Base-by-base conservation (phyloP, 2,329 filamentous ascomycete genomes). In the Colletotrichum spaethianum region DNA sequence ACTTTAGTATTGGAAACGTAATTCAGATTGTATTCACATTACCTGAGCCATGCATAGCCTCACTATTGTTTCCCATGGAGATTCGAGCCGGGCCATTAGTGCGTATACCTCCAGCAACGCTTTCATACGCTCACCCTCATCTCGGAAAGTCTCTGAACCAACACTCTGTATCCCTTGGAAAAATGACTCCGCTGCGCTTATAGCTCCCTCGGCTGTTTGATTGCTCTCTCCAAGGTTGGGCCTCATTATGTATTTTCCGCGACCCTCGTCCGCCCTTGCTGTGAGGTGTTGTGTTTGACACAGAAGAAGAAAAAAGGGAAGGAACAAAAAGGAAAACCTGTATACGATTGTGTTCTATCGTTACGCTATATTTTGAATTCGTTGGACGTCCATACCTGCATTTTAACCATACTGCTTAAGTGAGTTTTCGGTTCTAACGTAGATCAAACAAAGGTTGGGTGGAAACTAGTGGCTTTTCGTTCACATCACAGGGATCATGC, bases 11-110 rank as follows among this genome's bases (percentile, higher is more conserved):
- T 5, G 20, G 18, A 36, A 18, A 16, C 20, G 11, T 5, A 0
- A 18, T 44, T 38, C 4, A 33, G n/a, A 18, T 1, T 11, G 44
- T 4, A 33, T 11, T 1, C 1, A 42, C 11, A 2, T 60, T 36
- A 65, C 67, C 36, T 60, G 61, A 38, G 28, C 53, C 61, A 70
- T 70, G 53, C 48, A 59, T 20, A 65, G 53, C 26, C 67, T 59
- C 9, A 65, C 44, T 14, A 46, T 11, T 0, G 67, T 66, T 11
- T 70, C 67, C 61, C 67, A 70, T 6, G 67, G 67, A n/a, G 67
- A 66, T 18, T 70, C 61, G 2, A 66, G 46, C 7, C 61, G 44
- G 6, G 33, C 44, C 36, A 70, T 4, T n/a, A 70, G n/a, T 12
- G 67, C 67, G 16, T 70, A 38, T 28, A 61, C 31, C 18, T 53